These are phyloP conservation scores for Pontederia paniculata DNA, from an alignment of 176 grass and related monocot genomes.

Conservation along the genomic window DNA sequence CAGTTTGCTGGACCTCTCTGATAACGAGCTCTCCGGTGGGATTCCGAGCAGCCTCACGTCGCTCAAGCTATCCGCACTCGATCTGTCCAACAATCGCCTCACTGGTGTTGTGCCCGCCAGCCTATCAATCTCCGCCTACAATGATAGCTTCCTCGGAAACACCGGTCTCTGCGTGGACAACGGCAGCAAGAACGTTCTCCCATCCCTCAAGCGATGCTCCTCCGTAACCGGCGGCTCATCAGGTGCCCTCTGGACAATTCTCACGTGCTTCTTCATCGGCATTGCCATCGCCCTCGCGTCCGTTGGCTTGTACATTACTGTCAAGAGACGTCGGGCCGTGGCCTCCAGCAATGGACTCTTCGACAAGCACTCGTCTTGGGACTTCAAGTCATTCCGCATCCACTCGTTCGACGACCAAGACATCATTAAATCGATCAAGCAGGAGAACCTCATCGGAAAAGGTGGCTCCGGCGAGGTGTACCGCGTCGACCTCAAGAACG, in stretches of 20 bases:
- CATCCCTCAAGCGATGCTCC: constrained; percentile 38
- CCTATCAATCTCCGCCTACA: constrained; percentile 55
- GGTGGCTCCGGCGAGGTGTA: constrained; percentile 88
- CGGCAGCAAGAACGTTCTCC: constrained; percentile 11
- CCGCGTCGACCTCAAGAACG: constrained; percentile 44
- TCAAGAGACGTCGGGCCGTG: constrained; percentile 27
- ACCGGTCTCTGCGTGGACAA: constrained; percentile 47
- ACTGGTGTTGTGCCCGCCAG: constrained; percentile 33
- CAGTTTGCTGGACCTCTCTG: constrained; percentile 49
- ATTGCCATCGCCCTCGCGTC: constrained; percentile 31
- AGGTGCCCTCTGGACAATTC: constrained; percentile 21
- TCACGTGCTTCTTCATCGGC: constrained; percentile 38
- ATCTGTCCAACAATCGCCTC: constrained; percentile 52
- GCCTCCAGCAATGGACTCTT: constrained; percentile 15
- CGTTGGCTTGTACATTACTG: constrained; percentile 31
- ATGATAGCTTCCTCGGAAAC: constrained; percentile 53
- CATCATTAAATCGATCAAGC: constrained; percentile 47
- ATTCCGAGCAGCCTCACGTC: constrained; percentile 46
- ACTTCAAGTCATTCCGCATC: constrained; percentile 68
- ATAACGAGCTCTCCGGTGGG: constrained; percentile 43
- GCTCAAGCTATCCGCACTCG: constrained; percentile 56
- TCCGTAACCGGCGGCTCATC: background rate
- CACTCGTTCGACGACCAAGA: constrained; percentile 69
- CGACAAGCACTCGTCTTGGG: constrained; percentile 54
- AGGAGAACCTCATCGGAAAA: constrained; percentile 78